These are phyloP conservation scores for Zygosaccharomyces pseudobailii DNA, from an alignment of 1,139 yeast species.

Conservation along the genomic window DNA sequence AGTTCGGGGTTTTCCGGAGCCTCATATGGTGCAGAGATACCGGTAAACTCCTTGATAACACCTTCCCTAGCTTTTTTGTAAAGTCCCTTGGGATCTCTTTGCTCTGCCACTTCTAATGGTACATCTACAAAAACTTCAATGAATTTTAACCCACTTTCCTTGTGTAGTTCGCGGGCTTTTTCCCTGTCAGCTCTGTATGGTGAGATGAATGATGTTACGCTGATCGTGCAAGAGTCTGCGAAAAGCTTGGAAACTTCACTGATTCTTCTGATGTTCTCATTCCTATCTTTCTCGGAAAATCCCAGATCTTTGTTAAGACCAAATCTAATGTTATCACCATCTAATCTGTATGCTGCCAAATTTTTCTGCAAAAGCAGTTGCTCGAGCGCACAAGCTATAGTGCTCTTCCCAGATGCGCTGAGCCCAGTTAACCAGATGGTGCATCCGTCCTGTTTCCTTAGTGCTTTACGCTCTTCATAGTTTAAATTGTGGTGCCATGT, in stretches of 20 bases:
- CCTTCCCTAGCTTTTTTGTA: conserved; percentile 97
- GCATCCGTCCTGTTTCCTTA: conserved; percentile 79
- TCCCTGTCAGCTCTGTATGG: conserved; percentile 85
- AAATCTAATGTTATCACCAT: conserved; percentile 91
- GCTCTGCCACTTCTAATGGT: conserved; percentile 88
- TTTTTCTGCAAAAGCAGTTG: conserved; percentile 66
- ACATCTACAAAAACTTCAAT: conserved; percentile 90
- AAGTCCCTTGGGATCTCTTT: conserved; percentile 94
- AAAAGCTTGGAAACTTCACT: conserved; percentile 90
- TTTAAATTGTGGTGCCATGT: conserved; percentile 94
- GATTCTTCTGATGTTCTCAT: conserved; percentile 90
- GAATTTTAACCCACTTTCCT: conserved; percentile 69
- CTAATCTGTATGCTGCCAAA: conserved; percentile 76
- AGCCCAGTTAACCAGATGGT: conserved; percentile 95
- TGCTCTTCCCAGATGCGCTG: conserved; percentile 91
- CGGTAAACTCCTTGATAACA: conserved; percentile 88
- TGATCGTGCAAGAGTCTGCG: conserved; percentile 81
- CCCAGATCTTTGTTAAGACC: conserved; percentile 94
- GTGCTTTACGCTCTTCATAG: conserved; percentile 66
- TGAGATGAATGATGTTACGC: conserved; percentile 86
- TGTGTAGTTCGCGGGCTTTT: conserved; percentile 79
- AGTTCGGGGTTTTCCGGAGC: conserved; percentile 83
- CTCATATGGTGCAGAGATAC: conserved; percentile 93
- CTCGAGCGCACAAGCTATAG: conserved; percentile 92
- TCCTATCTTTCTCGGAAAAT: conserved; percentile 79